Base-by-base conservation (phyloP, 106 monocot genomes). In the Dioscorea zingiberensis region DNA sequence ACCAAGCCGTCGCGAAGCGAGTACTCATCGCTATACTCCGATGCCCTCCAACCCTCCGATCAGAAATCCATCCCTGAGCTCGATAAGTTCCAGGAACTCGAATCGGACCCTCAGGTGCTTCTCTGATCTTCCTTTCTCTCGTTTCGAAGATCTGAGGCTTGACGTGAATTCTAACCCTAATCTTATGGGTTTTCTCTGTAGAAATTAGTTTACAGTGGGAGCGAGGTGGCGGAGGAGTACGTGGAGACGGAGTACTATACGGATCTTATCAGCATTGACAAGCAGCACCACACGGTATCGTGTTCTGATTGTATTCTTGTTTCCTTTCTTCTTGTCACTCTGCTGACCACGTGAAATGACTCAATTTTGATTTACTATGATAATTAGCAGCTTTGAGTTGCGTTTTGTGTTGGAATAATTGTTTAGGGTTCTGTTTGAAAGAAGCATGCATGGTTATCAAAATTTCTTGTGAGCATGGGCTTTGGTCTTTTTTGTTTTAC, bases 181-280 rank as follows among this genome's bases (percentile, higher is more conserved):
- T 25, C 62, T 48, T 71, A 15, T 84, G n/a, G 44, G 8, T 14
- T 11, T 54, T 55, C 22, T 38, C 19, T 44, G 67, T 62, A 94
- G 93, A 81, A 73, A 59, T 55, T 89, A 71, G 84, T 80, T 15
- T 78, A 70, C 49, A 69, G 74, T 22, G 82, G 80, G 22, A 60
- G 44, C 29, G 78, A 90, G 25, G 71, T 80, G 26, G 65, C 17
- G 21, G 90, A 86, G 63, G 94, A 94, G 60, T 94, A 72, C 27
- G 81, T 90, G 46, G 90, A 84, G 74, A 94, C 94, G 29, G 84
- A 77, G 70, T 94, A 94, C 22, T 94, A 90, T 77, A 64, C 77
- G 17, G 90, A 74, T 72, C 86, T 94, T 57, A 79, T 74, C 23
- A 64, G 79, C 75, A 73, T 94, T 62, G 87, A 82, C 77, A 94